Conservation (phyloP, 2,329 filamentous ascomycete species). For the Incumbomyces delicatus region DNA sequence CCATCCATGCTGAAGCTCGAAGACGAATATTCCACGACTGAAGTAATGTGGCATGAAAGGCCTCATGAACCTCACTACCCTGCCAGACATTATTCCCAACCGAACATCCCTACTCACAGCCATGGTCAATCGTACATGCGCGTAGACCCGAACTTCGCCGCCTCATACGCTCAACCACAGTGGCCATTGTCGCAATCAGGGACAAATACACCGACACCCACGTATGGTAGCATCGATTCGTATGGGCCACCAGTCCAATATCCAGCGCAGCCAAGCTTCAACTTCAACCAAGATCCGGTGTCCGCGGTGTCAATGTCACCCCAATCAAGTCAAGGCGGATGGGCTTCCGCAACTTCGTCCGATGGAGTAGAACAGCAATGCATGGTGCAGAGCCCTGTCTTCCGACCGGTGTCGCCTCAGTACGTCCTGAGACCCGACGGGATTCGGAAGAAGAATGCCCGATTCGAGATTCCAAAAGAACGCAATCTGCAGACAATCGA, state of each 20-base stretch:
- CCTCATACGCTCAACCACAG: conserved; percentile 38
- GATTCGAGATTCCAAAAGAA: conserved; percentile 93
- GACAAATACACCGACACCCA: conserved; percentile 63
- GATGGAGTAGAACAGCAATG: conserved; percentile 34
- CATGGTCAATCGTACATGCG: conserved; percentile 55
- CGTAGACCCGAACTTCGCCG: conserved; percentile 39
- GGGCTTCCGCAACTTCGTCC: conserved; percentile 37
- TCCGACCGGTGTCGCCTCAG: conserved; percentile 57
- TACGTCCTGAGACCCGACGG: conserved; percentile 62
- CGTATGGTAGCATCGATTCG: conserved; percentile 55
- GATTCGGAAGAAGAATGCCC: conserved; percentile 97
- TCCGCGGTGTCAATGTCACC: conserved; percentile 50
- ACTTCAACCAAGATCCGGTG: conserved; percentile 39
- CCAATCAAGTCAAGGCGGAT: conserved; percentile 49
- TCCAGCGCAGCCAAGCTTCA: conserved; percentile 31
- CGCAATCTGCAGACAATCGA: conserved; percentile 93
- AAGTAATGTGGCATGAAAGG: conserved; percentile 42
- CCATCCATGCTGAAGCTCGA: conserved; percentile 39
- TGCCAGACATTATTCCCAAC: conserved; percentile 32
- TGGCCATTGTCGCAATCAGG: conserved; percentile 61
- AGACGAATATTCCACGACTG: conserved; percentile 44
- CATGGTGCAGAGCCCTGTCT: conserved; percentile 29
- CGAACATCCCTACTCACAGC: conserved; percentile 37
- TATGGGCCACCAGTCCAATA: conserved; percentile 38
- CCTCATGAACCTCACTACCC: conserved; percentile 33